Conservation (phyloP, 805 yeast genomes). For the Zygosaccharomyces siamensis region DNA sequence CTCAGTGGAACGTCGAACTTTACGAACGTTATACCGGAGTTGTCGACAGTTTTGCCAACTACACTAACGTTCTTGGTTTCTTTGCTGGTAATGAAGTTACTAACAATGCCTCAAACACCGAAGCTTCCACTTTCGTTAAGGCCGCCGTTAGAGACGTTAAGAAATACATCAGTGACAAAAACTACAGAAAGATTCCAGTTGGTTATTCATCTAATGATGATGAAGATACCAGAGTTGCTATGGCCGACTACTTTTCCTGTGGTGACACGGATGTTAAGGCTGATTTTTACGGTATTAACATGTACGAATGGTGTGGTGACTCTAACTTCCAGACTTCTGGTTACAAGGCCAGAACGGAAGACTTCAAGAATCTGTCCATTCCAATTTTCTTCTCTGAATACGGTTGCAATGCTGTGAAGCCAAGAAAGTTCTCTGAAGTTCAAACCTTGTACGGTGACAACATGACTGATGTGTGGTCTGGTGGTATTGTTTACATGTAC, state of each 20-base stretch:
- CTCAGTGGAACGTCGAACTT: conserved; percentile 59
- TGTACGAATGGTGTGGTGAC: conserved; percentile 84
- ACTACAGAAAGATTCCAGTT: conserved; percentile 68
- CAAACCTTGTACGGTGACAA: conserved; percentile 55
- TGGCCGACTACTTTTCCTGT: conserved; percentile 75
- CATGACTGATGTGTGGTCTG: conserved; percentile 84
- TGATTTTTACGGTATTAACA: conserved; percentile 83
- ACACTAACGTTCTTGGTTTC: conserved; percentile 73
- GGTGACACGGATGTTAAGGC: conserved; percentile 61
- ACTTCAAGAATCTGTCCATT: conserved; percentile 59
- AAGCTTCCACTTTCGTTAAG: conserved; percentile 75
- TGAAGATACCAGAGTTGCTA: conserved; percentile 53
- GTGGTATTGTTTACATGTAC: conserved; percentile 87
- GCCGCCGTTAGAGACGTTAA: conserved; percentile 79
- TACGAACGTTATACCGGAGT: conserved; percentile 64
- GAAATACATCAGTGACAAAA: conserved; percentile 54
- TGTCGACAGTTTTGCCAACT: conserved; percentile 62
- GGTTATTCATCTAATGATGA: conserved; percentile 84
- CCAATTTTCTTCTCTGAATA: conserved; percentile 80
- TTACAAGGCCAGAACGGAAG: conserved; percentile 57
- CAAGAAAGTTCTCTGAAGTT: conserved; percentile 73
- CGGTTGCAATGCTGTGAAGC: conserved; percentile 66
- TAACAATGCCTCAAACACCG: conserved; percentile 59
- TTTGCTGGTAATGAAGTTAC: conserved; percentile 86
- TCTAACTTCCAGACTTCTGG: conserved; percentile 59